These are phyloP conservation scores for Scenedesmus sp. DNA, from an alignment of 163 green algal genomes.

Conservation along the genomic window DNA sequence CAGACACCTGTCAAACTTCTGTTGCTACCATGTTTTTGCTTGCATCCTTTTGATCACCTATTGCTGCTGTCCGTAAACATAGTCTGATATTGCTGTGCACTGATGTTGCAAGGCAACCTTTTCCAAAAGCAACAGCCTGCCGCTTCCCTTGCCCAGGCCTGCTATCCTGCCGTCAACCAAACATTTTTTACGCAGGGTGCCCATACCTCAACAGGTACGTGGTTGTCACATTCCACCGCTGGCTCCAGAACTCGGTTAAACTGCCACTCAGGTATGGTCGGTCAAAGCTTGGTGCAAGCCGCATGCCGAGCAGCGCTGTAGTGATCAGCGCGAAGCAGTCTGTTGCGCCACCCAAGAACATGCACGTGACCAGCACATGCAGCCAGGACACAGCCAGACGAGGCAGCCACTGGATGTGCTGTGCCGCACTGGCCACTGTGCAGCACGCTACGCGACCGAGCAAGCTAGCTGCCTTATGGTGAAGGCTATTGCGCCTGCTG, in stretches of 20 bases:
- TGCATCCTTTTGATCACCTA: no score
- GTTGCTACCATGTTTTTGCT: no score
- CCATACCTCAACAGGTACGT: constrained; percentile 3
- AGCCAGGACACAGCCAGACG: constrained; percentile 8
- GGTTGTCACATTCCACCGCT: constrained; percentile 18
- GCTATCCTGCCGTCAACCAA: background rate
- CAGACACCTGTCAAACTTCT: no score
- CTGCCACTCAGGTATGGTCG: background rate
- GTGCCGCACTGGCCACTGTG: background rate
- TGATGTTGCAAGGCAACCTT: background rate
- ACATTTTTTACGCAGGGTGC: background rate
- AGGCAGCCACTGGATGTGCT: background rate
- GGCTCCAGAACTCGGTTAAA: constrained; percentile 16
- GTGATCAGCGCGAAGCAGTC: background rate
- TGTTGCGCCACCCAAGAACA: background rate
- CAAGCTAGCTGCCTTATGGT: background rate
- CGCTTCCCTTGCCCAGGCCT: background rate
- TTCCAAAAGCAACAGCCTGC: background rate
- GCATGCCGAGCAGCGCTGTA: background rate
- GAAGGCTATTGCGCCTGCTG: constrained; percentile 4
- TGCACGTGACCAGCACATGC: background rate
- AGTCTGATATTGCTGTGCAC: background rate
- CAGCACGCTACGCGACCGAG: background rate
- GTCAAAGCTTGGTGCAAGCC: constrained; percentile 22
- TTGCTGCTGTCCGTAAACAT: no score